Percentiles rank a stretch among this genome's conserved stretches.
These are phyloP conservation scores for Radiomyces spectabilis DNA, from an alignment of 192 early-diverging fungal genomes.

Conservation along the genomic window DNA sequence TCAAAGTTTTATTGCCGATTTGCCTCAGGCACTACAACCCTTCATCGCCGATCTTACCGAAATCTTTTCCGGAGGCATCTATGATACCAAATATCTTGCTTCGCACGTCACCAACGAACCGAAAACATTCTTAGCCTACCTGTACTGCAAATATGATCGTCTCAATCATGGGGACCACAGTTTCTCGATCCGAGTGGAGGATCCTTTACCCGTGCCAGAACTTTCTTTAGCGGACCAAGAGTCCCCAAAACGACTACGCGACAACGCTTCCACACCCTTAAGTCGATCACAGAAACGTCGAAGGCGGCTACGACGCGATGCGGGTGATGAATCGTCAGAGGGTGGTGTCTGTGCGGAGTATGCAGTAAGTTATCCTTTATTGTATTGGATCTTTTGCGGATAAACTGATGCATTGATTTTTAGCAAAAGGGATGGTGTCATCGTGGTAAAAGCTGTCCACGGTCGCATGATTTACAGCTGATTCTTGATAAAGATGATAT, in stretches of 20 bases:
- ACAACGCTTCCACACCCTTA: too few species aligned
- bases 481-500: conserved; percentile 79
- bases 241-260: too few species aligned
- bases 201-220: neutral
- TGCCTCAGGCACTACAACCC: conserved; percentile 60
- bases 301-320: neutral
- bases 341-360: conserved; percentile 64
- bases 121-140: conserved; percentile 59
- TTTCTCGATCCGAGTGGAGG: neutral
- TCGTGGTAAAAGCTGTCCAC: conserved; percentile 54
- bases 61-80: conserved; percentile 84
- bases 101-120: conserved; percentile 60
- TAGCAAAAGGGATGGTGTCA: conserved; percentile 78
- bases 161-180: neutral
- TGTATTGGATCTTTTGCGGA: neutral
- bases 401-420: neutral
- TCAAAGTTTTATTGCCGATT: conserved; percentile 73
- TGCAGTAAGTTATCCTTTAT: conserved; percentile 54
- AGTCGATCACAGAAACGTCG: neutral
- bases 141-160: conserved; percentile 53
- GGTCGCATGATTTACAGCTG: conserved; percentile 79
- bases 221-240: too few species aligned
- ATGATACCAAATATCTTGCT: conserved; percentile 89
- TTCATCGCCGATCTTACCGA: conserved; percentile 72
- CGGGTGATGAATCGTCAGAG: neutral